A percentile compares a stretch with the other conserved stretches of the same genome.
phyloP scores from a whole-genome alignment of 441 rosid species.

The Adansonia madagascariensis region DNA sequence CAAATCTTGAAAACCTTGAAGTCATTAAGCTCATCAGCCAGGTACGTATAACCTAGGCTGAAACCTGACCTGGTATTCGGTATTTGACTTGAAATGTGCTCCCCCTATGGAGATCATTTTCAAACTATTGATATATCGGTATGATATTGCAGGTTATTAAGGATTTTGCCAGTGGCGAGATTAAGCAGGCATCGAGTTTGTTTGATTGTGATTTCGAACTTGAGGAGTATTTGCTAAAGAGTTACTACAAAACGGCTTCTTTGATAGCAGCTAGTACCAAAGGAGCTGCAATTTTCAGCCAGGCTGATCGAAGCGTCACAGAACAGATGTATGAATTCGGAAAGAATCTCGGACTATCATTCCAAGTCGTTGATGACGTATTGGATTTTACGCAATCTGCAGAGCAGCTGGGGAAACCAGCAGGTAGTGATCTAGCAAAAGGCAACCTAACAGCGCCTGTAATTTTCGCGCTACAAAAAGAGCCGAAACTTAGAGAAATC shows the following conservation, averaged over 20 bases:
- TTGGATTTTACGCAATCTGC: constrained; percentile 89
- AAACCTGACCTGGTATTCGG: not conserved
- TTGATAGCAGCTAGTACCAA: constrained; percentile 87
- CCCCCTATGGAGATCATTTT: not conserved
- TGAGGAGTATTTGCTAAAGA: constrained; percentile 82
- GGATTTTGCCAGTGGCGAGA: constrained; percentile 98
- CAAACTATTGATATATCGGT: not conserved
- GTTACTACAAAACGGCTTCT: constrained; percentile 89
- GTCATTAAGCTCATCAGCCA: constrained; percentile 95
- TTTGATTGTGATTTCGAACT: constrained; percentile 76
- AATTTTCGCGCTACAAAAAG: constrained; percentile 75
- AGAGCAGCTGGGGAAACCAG: constrained; percentile 92
- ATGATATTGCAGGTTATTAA: constrained; percentile 68
- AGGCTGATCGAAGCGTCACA: constrained; percentile 47
- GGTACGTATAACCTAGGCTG: constrained; percentile 41
- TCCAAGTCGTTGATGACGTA: constrained; percentile 89
- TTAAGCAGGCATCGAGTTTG: constrained; percentile 90
- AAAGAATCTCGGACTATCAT: constrained; percentile 84
- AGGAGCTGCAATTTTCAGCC: constrained; percentile 90
- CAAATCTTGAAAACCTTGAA: constrained; percentile 88
- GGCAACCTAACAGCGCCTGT: constrained; percentile 93
- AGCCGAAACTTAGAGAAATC: constrained; percentile 76
- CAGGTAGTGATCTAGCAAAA: constrained; percentile 76
- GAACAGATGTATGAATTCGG: constrained; percentile 80
- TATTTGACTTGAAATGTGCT: not conserved